Conservation (phyloP, 352 stramenopile species). For the Ochromonadaceae sp. region DNA sequence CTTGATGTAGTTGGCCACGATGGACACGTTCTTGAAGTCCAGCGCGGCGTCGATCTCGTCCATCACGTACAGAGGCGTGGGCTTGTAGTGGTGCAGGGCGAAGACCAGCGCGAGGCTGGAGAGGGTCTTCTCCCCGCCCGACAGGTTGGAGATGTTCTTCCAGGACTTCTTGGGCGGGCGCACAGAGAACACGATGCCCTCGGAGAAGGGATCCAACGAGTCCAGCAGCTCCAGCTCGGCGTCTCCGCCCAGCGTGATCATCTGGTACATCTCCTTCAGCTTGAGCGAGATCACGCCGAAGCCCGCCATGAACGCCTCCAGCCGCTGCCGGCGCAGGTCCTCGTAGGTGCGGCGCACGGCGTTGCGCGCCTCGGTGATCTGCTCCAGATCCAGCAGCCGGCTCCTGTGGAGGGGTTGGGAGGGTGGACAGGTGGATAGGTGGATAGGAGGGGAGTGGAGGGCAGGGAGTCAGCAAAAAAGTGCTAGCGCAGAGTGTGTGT, state of each 20-base stretch:
- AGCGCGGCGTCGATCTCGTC: slow-evolving; percentile 70
- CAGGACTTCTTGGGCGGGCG: slow-evolving; percentile 97
- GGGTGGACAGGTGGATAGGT: too few species aligned
- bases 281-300: slow-evolving; percentile 97
- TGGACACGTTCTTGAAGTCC: slow-evolving; percentile 99
- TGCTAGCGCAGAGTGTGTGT: not conserved
- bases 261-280: slow-evolving; percentile 99
- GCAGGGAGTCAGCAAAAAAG: too few species aligned
- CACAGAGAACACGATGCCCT: slow-evolving; percentile 95
- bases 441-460: too few species aligned
- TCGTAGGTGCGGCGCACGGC: slow-evolving; percentile 81
- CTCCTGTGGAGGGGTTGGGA: slow-evolving; percentile 36
- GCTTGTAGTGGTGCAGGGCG: slow-evolving; percentile 98
- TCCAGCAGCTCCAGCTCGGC: slow-evolving; percentile 98
- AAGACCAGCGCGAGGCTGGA: slow-evolving; percentile 97
- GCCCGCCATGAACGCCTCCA: slow-evolving; percentile 98
- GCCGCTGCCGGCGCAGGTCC: slow-evolving; percentile 79
- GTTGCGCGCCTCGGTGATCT: slow-evolving; percentile 74
- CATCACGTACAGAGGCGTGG: slow-evolving; percentile 98
- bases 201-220: slow-evolving; percentile 89
- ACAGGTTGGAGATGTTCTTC: slow-evolving; percentile 99
- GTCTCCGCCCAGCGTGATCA: slow-evolving; percentile 82
- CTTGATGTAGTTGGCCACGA: slow-evolving; percentile 99
- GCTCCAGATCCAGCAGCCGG: slow-evolving; percentile 80
- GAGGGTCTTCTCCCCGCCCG: slow-evolving; percentile 95